A percentile compares a stretch with the other conserved stretches of the same genome.
These are phyloP conservation scores for Carex parvula DNA, from an alignment of 176 grass and related monocot genomes.

Conservation along the genomic window DNA sequence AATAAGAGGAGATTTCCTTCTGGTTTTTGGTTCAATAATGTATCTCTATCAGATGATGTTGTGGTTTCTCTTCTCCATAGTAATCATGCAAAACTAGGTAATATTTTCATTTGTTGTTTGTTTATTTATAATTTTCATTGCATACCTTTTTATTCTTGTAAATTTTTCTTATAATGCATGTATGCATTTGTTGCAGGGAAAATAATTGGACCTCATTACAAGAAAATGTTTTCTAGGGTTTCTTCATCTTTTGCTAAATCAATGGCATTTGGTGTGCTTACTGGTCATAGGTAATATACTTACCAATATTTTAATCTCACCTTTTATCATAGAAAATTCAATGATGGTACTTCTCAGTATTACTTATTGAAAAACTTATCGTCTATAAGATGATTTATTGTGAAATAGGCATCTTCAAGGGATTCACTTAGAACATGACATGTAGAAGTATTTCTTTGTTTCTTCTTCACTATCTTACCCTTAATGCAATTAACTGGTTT, in stretches of 20 bases:
- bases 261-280: constrained; percentile 70
- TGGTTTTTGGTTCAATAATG: constrained; percentile 61
- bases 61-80: constrained; percentile 55
- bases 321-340: not conserved
- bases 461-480: not conserved
- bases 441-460: not conserved
- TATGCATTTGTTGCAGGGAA: constrained; percentile 39
- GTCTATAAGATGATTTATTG: not conserved
- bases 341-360: not conserved
- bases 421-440: not conserved
- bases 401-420: not conserved
- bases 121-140: constrained; percentile 5
- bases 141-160: not conserved
- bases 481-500: not conserved
- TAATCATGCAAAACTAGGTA: constrained; percentile 76
- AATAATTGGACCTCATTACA: constrained; percentile 53
- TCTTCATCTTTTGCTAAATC: constrained; percentile 61
- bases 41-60: constrained; percentile 29
- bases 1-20: constrained; percentile 73
- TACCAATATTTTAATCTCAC: not conserved
- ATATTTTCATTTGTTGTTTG: not conserved
- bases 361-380: not conserved
- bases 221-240: constrained; percentile 45
- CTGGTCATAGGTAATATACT: constrained; percentile 58
- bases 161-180: constrained; percentile 29